A percentile compares a stretch with the other conserved stretches of the same genome.
Conservation (phyloP, 202 grass and related monocot genomes). For the Cymbopogon flexuosus region DNA sequence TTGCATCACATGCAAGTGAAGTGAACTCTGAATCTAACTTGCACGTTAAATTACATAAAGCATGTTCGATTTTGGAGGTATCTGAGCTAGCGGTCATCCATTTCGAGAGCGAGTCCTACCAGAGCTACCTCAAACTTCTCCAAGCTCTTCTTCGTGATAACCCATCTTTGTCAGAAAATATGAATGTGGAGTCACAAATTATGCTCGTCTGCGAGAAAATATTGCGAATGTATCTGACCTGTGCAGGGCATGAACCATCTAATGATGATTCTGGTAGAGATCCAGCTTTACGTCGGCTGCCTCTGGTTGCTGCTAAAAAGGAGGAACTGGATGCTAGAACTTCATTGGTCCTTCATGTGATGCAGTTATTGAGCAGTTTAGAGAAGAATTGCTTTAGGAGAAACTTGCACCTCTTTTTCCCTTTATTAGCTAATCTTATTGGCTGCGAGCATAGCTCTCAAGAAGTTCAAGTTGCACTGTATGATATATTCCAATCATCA, state of each 20-base stretch:
- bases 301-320: conserved; percentile 59
- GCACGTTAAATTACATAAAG: conserved; percentile 61
- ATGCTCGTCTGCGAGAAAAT: conserved; percentile 71
- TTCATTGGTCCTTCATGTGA: conserved; percentile 59
- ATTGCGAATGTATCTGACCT: conserved; percentile 68
- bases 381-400: conserved; percentile 71
- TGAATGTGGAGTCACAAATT: conserved; percentile 66
- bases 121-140: conserved; percentile 79
- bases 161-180: conserved; percentile 43
- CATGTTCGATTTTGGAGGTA: conserved; percentile 79
- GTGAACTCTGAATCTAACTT: conserved; percentile 56
- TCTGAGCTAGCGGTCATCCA: conserved; percentile 71
- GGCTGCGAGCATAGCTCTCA: conserved; percentile 76
- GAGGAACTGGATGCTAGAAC: conserved; percentile 80
- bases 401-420: conserved; percentile 72
- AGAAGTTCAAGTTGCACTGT: conserved; percentile 69
- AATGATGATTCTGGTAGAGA: conserved; percentile 32
- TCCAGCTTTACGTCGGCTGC: conserved; percentile 36
- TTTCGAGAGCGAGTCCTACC: conserved; percentile 90
- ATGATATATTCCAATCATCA: conserved; percentile 70
- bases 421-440: conserved; percentile 76
- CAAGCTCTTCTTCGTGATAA: conserved; percentile 67
- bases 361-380: conserved; percentile 58
- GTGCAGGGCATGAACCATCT: conserved; percentile 49
- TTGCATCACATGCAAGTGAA: conserved; percentile 75